Evolutionary conservation across 768 basidiomycete species (phyloP).

Genomic region (Dacryopinax primogenitus): DNA sequence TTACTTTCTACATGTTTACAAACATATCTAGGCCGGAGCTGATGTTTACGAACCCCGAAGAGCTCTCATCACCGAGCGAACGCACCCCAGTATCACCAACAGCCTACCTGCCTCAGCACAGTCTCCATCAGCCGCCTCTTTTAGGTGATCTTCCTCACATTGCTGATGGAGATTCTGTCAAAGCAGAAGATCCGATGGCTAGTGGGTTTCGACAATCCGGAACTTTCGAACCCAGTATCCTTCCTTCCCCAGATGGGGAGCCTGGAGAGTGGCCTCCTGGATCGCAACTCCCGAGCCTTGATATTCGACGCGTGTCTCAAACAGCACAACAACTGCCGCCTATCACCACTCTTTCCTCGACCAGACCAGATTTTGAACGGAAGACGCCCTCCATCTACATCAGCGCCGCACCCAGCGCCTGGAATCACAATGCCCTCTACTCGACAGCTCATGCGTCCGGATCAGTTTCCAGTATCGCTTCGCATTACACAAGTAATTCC

Average conservation of each 20-base stretch:
- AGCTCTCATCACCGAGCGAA: not conserved
- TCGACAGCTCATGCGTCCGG: not conserved
- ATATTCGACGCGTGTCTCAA: not conserved
- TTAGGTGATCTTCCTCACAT: not conserved
- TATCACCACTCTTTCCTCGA: not conserved
- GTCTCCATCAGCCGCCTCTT: not conserved
- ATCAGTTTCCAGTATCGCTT: not conserved
- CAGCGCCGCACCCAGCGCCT: not conserved
- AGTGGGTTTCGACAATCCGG: not conserved
- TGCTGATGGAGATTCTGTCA: conserved; percentile 6
- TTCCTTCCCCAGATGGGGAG: not conserved
- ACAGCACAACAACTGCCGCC: not conserved
- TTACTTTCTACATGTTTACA: not conserved
- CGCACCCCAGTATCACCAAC: not conserved
- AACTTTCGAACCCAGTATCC: not conserved
- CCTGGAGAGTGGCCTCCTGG: not conserved
- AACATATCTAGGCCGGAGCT: not conserved
- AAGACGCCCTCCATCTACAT: not conserved
- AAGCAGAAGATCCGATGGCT: not conserved
- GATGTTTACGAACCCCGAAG: not conserved
- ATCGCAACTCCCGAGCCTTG: not conserved
- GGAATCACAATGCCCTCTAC: not conserved
- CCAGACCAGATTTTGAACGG: not conserved
- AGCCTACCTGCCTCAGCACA: not conserved
- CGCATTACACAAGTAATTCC: not conserved